Conservation (phyloP, 1,139 yeast species). For the Scheffersomyces titani region DNA sequence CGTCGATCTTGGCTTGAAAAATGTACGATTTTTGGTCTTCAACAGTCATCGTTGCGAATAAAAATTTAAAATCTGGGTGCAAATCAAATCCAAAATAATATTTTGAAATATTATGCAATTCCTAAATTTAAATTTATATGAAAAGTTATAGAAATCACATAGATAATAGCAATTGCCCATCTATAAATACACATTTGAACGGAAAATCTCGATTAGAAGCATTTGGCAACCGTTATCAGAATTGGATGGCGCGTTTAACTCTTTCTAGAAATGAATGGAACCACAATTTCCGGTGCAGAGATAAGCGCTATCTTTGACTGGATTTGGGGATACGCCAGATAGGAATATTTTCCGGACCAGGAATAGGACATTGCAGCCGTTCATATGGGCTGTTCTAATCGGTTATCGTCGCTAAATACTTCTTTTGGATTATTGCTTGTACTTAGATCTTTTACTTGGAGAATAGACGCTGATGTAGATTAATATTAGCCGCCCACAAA, state of each 20-base stretch:
- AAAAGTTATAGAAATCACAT: no score
- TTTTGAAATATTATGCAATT: not conserved
- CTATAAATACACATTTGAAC: not conserved
- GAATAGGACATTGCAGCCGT: not conserved
- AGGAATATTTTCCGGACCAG: not conserved
- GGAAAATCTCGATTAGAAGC: not conserved
- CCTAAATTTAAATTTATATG: not conserved
- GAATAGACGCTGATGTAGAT: not conserved
- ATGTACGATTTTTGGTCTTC: constrained; percentile 24
- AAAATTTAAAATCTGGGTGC: not conserved
- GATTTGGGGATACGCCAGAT: not conserved
- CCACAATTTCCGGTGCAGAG: not conserved
- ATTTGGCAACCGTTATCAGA: not conserved
- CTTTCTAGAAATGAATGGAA: not conserved
- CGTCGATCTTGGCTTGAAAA: constrained; percentile 44
- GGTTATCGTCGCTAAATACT: not conserved
- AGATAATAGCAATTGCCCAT: not conserved
- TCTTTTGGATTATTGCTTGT: not conserved
- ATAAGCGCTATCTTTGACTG: not conserved
- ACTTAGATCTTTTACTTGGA: not conserved
- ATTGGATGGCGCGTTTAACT: not conserved
- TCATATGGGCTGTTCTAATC: not conserved
- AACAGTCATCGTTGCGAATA: constrained; percentile 2
- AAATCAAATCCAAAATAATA: not conserved
- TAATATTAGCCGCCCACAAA: not conserved